These are phyloP conservation scores for Massariosphaeria phaeospora DNA, from an alignment of 495 filamentous ascomycete species.

Conservation along the genomic window DNA sequence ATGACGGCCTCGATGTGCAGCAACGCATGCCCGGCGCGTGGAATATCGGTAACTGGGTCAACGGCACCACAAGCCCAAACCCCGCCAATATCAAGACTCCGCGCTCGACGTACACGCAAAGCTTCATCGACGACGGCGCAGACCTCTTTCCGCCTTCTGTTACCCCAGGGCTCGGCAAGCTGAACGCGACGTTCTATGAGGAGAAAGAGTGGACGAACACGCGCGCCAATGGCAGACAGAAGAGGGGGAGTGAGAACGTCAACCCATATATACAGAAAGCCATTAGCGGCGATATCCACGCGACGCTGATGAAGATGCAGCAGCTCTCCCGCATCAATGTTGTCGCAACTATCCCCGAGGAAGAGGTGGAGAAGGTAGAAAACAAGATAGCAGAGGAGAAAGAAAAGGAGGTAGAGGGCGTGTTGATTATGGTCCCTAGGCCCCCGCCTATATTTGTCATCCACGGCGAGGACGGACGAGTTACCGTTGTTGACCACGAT, in stretches of 20 bases:
- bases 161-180: neutral
- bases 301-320: neutral
- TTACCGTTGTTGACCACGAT: constrained; percentile 3
- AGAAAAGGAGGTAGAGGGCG: neutral
- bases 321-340: neutral
- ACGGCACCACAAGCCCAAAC: neutral
- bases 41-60: constrained; percentile 2
- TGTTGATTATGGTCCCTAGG: neutral
- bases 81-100: no score
- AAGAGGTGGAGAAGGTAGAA: neutral
- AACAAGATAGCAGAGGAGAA: neutral
- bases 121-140: constrained; percentile 4
- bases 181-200: neutral
- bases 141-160: neutral
- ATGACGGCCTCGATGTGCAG: constrained; percentile 1
- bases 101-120: neutral
- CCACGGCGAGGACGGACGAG: constrained; percentile 1
- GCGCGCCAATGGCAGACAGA: no score
- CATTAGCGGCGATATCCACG: neutral
- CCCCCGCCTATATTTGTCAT: neutral
- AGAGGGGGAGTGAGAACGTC: neutral
- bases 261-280: neutral
- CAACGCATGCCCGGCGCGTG: neutral
- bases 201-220: neutral
- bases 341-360: neutral